These are phyloP conservation scores for Streptanthus diversifolius DNA, from an alignment of 345 rosid genomes.

Conservation along the genomic window DNA sequence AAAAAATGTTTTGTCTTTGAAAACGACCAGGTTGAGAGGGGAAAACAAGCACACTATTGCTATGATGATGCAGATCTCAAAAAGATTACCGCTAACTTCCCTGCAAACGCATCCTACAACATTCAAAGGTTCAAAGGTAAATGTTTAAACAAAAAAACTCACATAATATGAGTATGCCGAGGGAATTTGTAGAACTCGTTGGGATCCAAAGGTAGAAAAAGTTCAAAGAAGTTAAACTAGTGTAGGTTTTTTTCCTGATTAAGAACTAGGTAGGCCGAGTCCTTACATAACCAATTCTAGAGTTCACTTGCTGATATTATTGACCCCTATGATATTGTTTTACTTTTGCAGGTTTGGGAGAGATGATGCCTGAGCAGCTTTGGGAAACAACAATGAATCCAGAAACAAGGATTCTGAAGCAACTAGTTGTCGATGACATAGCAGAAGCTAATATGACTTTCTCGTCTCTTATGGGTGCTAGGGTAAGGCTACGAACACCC, in stretches of 20 bases:
- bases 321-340: background rate
- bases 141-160: background rate
- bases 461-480: conserved; percentile 93
- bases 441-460: conserved; percentile 70
- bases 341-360: conserved; percentile 71
- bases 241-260: background rate
- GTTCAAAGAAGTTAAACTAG: background rate
- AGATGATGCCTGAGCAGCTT: conserved; percentile 96
- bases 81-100: conserved; percentile 55
- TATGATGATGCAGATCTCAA: conserved; percentile 74
- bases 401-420: conserved; percentile 73
- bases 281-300: background rate
- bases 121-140: conserved; percentile 97
- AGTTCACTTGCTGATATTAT: background rate
- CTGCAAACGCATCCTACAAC: conserved; percentile 78
- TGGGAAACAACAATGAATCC: conserved; percentile 99
- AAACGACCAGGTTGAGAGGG: conserved; percentile 79
- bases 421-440: conserved; percentile 72
- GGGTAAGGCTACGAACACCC: conserved; percentile 42
- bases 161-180: background rate
- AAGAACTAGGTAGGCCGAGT: no score
- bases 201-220: background rate
- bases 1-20: conserved; percentile 2
- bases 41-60: conserved; percentile 73
- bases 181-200: background rate